phyloP scores from a whole-genome alignment of 2,329 filamentous ascomycete genomes.

The Stachybotrys chartarum region DNA sequence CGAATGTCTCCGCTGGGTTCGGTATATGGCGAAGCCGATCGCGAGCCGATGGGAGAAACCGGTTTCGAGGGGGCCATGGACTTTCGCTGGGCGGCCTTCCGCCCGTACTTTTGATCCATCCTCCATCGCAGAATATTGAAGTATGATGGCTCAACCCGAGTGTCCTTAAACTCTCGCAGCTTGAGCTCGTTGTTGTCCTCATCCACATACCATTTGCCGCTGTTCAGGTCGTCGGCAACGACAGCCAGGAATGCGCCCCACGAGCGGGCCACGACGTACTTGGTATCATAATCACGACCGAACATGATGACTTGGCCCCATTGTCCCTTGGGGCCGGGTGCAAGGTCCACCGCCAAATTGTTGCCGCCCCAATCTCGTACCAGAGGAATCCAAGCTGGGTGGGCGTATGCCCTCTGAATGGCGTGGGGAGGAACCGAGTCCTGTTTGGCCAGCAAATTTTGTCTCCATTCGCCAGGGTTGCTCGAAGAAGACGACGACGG shows the following conservation, averaged over 20 bases:
- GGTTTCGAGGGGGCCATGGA: slow-evolving; percentile 39
- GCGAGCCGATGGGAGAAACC: slow-evolving; percentile 39
- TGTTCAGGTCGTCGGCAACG: slow-evolving; percentile 84
- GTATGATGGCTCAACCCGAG: slow-evolving; percentile 85
- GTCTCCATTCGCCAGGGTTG: slow-evolving; percentile 65
- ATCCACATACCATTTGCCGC: slow-evolving; percentile 85
- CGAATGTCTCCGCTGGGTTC: slow-evolving; percentile 54
- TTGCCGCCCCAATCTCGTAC: slow-evolving; percentile 98
- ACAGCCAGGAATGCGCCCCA: slow-evolving; percentile 83
- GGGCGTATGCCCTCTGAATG: slow-evolving; percentile 87
- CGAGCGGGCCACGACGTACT: slow-evolving; percentile 90
- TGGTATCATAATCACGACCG: slow-evolving; percentile 95
- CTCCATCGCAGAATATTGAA: slow-evolving; percentile 94
- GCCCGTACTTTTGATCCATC: slow-evolving; percentile 88
- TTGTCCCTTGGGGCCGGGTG: slow-evolving; percentile 78
- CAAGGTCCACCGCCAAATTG: slow-evolving; percentile 88
- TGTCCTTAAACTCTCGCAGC: slow-evolving; percentile 81
- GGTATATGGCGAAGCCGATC: slow-evolving; percentile 54
- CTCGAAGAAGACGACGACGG: slow-evolving; percentile 37
- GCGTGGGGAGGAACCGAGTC: slow-evolving; percentile 80
- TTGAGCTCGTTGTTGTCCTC: slow-evolving; percentile 90
- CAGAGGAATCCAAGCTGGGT: slow-evolving; percentile 91
- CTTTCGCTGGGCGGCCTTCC: slow-evolving; percentile 48
- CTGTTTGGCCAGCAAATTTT: slow-evolving; percentile 77
- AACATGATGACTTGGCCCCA: slow-evolving; percentile 98